Evolutionary conservation across 768 basidiomycete genomes (phyloP).

Genomic region (Gymnopilus junonius): DNA sequence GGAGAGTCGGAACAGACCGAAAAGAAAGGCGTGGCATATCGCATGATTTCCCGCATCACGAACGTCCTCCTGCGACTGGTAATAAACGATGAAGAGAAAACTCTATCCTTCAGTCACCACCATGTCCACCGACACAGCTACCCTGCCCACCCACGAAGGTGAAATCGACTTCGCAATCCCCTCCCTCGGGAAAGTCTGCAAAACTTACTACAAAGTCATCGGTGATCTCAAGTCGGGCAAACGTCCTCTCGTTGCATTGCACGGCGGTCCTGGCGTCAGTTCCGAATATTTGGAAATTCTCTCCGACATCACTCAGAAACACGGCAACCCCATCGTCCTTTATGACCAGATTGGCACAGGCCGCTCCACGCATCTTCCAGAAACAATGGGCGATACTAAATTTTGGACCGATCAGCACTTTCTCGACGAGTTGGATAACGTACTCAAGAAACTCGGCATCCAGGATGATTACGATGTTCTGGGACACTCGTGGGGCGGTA

Average conservation of each 20-base stretch:
- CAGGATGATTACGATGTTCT: conserved; percentile 44
- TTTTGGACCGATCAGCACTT: conserved; percentile 60
- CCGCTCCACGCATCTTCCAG: conserved; percentile 51
- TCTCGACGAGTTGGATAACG: conserved; percentile 55
- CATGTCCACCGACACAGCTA: no score
- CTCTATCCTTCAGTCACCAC: no score
- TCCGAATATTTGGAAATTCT: conserved; percentile 49
- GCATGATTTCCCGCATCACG: no score
- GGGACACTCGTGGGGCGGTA: conserved; percentile 66
- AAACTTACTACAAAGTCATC: conserved; percentile 51
- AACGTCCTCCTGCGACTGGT: no score
- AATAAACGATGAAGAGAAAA: no score
- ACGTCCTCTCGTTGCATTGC: conserved; percentile 47
- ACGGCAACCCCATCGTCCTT: conserved; percentile 49
- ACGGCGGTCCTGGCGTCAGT: conserved; percentile 54
- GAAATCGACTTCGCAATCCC: no score
- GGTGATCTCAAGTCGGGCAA: conserved; percentile 36
- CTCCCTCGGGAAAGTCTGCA: no score
- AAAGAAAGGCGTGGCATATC: no score
- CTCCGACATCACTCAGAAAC: conserved; percentile 37
- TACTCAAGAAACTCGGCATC: conserved; percentile 47
- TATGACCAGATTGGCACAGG: conserved; percentile 63
- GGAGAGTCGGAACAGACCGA: no score
- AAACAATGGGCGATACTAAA: conserved; percentile 42
- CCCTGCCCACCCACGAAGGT: no score